Percentiles rank a stretch among this genome's conserved stretches.
phyloP scores from a whole-genome alignment of 2,329 filamentous ascomycete species.

The Colletotrichum coccodes region DNA sequence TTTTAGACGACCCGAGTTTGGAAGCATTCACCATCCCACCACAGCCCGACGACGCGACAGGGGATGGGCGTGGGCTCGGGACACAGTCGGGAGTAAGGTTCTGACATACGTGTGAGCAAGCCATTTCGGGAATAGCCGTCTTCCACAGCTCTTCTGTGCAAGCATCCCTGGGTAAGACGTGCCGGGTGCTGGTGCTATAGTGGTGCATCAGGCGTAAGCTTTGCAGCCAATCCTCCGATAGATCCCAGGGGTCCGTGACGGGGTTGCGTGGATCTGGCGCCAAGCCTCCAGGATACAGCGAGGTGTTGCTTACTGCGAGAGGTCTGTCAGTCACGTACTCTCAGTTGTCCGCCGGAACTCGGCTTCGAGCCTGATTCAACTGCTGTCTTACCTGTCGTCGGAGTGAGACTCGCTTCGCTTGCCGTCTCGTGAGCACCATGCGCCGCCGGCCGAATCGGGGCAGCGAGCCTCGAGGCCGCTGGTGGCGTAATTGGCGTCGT shows the following conservation, averaged over 20 bases:
- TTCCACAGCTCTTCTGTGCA: constrained; percentile 32
- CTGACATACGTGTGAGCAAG: constrained; percentile 24
- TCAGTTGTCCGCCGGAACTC: not conserved
- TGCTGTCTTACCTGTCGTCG: constrained; percentile 14
- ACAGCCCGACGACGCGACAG: constrained; percentile 40
- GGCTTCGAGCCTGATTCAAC: not conserved
- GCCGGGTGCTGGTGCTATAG: constrained; percentile 42
- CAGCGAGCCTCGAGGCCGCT: constrained; percentile 13
- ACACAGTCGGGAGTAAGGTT: not conserved
- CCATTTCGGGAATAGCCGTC: constrained; percentile 25
- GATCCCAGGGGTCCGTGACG: constrained; percentile 31
- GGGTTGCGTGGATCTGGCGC: not conserved
- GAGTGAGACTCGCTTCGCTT: constrained; percentile 21
- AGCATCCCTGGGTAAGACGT: constrained; percentile 39
- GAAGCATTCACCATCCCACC: not conserved
- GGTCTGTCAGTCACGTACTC: not conserved
- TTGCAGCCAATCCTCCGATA: constrained; percentile 41
- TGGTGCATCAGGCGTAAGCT: constrained; percentile 50
- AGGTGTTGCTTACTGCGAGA: constrained; percentile 6
- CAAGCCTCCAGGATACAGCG: constrained; percentile 4
- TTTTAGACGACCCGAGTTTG: not conserved
- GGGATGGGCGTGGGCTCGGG: not conserved
- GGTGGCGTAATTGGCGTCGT: not conserved
- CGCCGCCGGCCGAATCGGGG: not conserved
- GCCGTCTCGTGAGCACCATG: not conserved